Percentiles rank a stretch among this genome's conserved stretches.
Evolutionary conservation across 179 eudicot species (phyloP).

Genomic region (Nepenthes alata): DNA sequence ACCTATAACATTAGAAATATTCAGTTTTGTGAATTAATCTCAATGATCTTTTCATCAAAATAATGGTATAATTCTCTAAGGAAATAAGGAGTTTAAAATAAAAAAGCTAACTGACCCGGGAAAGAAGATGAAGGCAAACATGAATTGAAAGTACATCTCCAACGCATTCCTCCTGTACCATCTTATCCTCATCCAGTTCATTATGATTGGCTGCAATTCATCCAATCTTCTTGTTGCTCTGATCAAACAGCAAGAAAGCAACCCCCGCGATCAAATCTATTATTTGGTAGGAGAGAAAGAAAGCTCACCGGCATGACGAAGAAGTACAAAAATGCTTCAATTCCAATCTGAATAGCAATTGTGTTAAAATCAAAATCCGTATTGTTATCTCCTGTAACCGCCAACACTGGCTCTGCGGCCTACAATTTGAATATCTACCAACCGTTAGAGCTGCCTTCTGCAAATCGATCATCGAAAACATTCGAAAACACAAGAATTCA

Average conservation of each 20-base stretch:
- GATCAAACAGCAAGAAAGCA: background rate
- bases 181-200: slow-evolving; percentile 81
- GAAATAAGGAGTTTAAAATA: background rate
- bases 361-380: slow-evolving; percentile 29
- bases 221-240: background rate
- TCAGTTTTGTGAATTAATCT: too few relatives aligned
- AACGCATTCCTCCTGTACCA: slow-evolving; percentile 60
- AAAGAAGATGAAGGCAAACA: slow-evolving; percentile 75
- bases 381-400: slow-evolving; percentile 61
- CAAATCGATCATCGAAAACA: background rate
- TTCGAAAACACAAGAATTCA: background rate
- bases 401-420: slow-evolving; percentile 55
- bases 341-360: slow-evolving; percentile 35
- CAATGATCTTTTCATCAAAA: too few relatives aligned
- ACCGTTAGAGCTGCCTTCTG: too few relatives aligned
- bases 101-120: slow-evolving; percentile 50
- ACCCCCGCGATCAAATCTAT: background rate
- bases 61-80: too few relatives aligned
- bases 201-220: slow-evolving; percentile 51
- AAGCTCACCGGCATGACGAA: slow-evolving; percentile 45
- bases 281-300: background rate
- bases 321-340: slow-evolving; percentile 57
- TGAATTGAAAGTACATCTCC: slow-evolving; percentile 78
- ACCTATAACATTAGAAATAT: too few relatives aligned
- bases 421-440: slow-evolving; percentile 8